phyloP scores from a whole-genome alignment of 2,329 filamentous ascomycete species.

The Lachnellula cervina region DNA sequence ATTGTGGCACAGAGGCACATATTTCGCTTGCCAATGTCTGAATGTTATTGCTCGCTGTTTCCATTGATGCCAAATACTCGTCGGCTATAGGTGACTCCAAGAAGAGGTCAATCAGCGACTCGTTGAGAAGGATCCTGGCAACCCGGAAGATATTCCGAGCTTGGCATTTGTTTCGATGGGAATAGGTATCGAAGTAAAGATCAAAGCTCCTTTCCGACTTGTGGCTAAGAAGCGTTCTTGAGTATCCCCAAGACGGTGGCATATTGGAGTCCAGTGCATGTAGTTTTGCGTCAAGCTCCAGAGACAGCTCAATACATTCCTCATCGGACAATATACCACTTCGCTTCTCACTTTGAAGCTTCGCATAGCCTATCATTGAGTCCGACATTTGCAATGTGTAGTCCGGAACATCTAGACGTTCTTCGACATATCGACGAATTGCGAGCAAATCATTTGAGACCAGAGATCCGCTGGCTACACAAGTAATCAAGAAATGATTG shows the following conservation, averaged over 20 bases:
- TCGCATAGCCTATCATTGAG: slow-evolving; percentile 7
- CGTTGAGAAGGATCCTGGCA: slow-evolving; percentile 8
- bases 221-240: background rate
- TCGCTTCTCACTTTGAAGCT: slow-evolving; percentile 3
- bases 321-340: background rate
- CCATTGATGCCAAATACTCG: background rate
- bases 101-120: background rate
- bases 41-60: background rate
- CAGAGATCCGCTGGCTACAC: background rate
- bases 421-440: slow-evolving; percentile 1
- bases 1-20: slow-evolving; percentile 14
- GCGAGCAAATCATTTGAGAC: slow-evolving; percentile 1
- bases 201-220: slow-evolving; percentile 4
- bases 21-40: slow-evolving; percentile 2
- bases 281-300: slow-evolving; percentile 4
- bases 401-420: background rate
- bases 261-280: background rate
- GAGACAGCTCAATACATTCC: background rate
- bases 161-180: slow-evolving; percentile 7
- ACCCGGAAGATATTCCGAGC: slow-evolving; percentile 10
- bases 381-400: slow-evolving; percentile 2
- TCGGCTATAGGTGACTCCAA: background rate
- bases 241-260: background rate
- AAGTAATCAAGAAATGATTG: background rate
- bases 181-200: slow-evolving; percentile 5